Evolutionary conservation across 352 stramenopile genomes (phyloP).

Genomic region (Phytopythium aichiense): DNA sequence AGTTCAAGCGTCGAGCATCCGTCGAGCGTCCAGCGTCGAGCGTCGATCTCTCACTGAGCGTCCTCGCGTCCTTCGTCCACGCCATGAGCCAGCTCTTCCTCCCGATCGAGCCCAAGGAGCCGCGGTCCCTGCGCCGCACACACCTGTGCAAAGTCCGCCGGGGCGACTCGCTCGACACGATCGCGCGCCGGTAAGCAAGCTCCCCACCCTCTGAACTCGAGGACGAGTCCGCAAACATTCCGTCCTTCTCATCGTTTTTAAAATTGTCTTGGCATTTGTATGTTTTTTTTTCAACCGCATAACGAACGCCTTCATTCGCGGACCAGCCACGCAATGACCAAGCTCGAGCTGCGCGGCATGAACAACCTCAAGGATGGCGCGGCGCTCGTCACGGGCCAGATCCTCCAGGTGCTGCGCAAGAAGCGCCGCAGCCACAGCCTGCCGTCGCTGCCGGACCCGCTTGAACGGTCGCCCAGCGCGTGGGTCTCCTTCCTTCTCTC

Average conservation of each 20-base stretch:
- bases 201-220: background rate
- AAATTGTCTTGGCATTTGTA: background rate
- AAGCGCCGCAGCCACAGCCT: constrained; percentile 35
- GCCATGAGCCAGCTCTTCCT: constrained; percentile 11
- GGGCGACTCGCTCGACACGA: constrained; percentile 1
- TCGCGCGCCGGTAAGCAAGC: constrained; percentile 5
- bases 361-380: constrained; percentile 43
- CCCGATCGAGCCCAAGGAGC: constrained; percentile 4
- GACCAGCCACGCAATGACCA: constrained; percentile 41
- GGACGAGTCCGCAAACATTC: background rate
- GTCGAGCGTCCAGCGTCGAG: no score
- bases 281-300: background rate
- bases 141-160: constrained; percentile 3
- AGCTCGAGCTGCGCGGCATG: constrained; percentile 44
- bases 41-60: background rate
- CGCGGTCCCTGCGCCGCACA: background rate
- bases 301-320: background rate
- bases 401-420: constrained; percentile 38
- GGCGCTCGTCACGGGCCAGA: constrained; percentile 34
- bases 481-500: background rate
- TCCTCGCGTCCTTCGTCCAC: background rate
- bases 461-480: constrained; percentile 1
- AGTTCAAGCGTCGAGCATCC: no score
- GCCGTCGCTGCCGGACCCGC: constrained; percentile 17
- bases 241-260: background rate